Conservation (phyloP, 805 yeast species). For the Ogataea nitratoaversa region DNA sequence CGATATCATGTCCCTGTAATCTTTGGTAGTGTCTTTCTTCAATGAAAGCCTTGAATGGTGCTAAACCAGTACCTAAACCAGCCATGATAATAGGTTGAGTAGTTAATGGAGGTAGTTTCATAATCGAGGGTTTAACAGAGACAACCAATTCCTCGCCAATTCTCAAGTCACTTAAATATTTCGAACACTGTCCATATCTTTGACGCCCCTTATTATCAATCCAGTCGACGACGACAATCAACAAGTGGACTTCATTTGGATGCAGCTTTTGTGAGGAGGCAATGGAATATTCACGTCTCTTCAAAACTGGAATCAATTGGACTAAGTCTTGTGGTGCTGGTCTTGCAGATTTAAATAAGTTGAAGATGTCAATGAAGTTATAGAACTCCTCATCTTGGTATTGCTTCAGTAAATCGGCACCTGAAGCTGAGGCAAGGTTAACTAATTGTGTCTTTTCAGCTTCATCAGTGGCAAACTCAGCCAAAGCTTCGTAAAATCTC, state of each 20-base stretch:
- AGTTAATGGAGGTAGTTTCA: constrained; percentile 88
- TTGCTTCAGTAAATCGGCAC: constrained; percentile 79
- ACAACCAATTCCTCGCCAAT: constrained; percentile 87
- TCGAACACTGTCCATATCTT: constrained; percentile 93
- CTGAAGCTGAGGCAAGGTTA: constrained; percentile 68
- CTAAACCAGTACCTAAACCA: constrained; percentile 96
- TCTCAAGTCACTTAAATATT: constrained; percentile 72
- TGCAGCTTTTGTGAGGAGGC: constrained; percentile 94
- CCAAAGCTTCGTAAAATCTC: constrained; percentile 82
- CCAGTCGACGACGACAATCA: constrained; percentile 97
- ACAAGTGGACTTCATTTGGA: constrained; percentile 83
- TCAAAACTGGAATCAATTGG: constrained; percentile 74
- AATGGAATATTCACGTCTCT: constrained; percentile 96
- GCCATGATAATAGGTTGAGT: constrained; percentile 93
- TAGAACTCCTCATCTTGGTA: constrained; percentile 81
- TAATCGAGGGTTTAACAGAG: constrained; percentile 92
- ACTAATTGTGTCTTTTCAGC: constrained; percentile 59
- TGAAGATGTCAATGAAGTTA: constrained; percentile 77
- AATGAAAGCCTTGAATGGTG: constrained; percentile 96
- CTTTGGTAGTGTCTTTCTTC: constrained; percentile 95
- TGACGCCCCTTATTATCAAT: constrained; percentile 76
- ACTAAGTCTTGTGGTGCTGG: constrained; percentile 71
- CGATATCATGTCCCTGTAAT: constrained; percentile 83
- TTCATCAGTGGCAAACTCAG: constrained; percentile 66
- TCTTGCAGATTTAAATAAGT: constrained; percentile 74